Base-by-base conservation (phyloP, 306 rosid genomes). In the Vigna hirtella region DNA sequence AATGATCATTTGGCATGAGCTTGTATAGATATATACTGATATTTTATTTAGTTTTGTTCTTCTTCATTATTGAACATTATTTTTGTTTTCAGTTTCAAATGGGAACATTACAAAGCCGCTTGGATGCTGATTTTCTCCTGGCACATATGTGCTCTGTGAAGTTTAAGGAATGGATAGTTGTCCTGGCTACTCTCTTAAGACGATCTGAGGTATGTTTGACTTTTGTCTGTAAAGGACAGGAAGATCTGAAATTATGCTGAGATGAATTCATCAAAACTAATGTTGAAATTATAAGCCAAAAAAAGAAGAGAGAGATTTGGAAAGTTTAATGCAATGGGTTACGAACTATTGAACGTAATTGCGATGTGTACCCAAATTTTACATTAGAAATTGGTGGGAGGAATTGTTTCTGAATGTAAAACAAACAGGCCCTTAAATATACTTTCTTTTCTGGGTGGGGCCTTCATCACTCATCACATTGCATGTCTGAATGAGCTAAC, bases 111-210 rank as follows among this genome's bases (percentile, higher is more conserved):
- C 97, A 95, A 84, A 95, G 97, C 74, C 90, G 98, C 72, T 81
- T 95, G 92, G 99, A 95, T 79, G 99, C 98, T 12, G 98, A 95
- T 77, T 95, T 95, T 83, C 98, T 91, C 76, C 84, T 95, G 85
- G 94, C 97, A 64, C 91, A 91, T 66, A 91, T 95, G 99, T 93
- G 99, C 86, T 93, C 96, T 14, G 98, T 95, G 79, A 95, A 93
- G 86, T 95, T 95, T 76, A 93, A 93, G 86, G 98, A 95, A 85
- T 95, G 99, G 99, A 95, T 95, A 83, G 99, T 93, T 74, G 99
- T 93, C 76, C 85, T 93, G 67, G 99, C 98, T 24, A 95, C 99
- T 40, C 96, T 95, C 43, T 83, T 95, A 74, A 89, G 99, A 72
- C 93, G 94, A 28, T 87, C 97, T 9, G 98, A 95, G 95, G 98